Conservation (phyloP, 352 stramenopile genomes). For the Phytopythium boreale region DNA sequence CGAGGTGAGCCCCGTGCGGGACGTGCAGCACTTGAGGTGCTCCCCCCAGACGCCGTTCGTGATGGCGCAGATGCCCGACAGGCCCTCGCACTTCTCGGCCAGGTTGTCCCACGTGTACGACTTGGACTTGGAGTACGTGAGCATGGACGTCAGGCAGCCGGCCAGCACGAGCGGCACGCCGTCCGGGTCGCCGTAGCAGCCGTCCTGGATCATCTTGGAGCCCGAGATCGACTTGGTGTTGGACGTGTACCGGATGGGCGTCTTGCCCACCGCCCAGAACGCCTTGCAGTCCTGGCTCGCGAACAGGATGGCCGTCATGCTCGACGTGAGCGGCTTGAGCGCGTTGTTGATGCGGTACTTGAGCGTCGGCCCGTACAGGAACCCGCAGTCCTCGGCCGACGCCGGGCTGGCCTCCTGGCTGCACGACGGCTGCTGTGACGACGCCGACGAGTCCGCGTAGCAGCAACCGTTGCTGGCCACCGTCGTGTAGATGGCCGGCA, state of each 20-base stretch:
- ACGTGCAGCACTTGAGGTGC: conserved; percentile 81
- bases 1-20: conserved; percentile 38
- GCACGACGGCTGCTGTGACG: conserved; percentile 57
- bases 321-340: conserved; percentile 39
- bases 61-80: conserved; percentile 76
- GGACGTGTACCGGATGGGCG: conserved; percentile 67
- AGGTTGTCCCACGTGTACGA: conserved; percentile 83
- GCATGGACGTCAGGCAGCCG: conserved; percentile 69
- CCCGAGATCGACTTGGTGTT: conserved; percentile 72
- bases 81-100: conserved; percentile 71
- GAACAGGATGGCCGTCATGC: conserved; percentile 70
- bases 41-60: conserved; percentile 85
- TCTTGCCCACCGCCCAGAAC: conserved; percentile 82
- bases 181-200: conserved; percentile 68
- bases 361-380: conserved; percentile 80
- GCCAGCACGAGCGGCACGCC: conserved; percentile 73
- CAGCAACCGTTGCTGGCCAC: conserved; percentile 78
- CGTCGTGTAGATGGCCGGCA: conserved; percentile 72
- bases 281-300: conserved; percentile 82
- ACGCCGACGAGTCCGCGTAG: conserved; percentile 56
- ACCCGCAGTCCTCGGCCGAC: conserved; percentile 68
- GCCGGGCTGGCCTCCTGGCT: conserved; percentile 54
- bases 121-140: conserved; percentile 78
- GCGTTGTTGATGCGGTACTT: conserved; percentile 77
- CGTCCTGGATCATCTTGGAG: conserved; percentile 81